Conservation (phyloP, 2,329 filamentous ascomycete genomes). For the Talaromyces sp. region DNA sequence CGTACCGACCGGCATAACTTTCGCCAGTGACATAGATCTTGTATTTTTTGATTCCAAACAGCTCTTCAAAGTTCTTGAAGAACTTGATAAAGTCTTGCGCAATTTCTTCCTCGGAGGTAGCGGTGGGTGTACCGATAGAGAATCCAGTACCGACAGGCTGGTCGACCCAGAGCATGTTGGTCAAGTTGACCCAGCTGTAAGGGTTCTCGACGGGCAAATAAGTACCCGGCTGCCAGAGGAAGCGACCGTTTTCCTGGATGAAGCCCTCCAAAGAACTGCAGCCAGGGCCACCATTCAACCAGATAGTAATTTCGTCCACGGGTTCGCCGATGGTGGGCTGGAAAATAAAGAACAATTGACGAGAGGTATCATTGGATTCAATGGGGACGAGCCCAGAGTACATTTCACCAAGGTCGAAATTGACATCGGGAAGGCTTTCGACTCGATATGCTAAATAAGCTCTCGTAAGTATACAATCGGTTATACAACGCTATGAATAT, state of each 20-base stretch:
- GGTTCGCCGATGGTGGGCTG: constrained; percentile 45
- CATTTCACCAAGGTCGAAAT: constrained; percentile 61
- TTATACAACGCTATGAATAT: background rate
- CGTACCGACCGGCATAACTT: constrained; percentile 67
- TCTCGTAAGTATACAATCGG: background rate
- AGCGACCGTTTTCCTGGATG: constrained; percentile 73
- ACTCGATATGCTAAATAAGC: constrained; percentile 59
- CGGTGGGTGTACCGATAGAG: constrained; percentile 61
- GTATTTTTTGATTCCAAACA: constrained; percentile 63
- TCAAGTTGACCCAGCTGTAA: constrained; percentile 71
- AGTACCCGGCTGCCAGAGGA: constrained; percentile 68
- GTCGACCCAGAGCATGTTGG: constrained; percentile 66
- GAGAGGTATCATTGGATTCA: constrained; percentile 44
- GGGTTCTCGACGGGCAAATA: constrained; percentile 61
- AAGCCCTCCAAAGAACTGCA: constrained; percentile 63
- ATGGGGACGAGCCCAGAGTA: constrained; percentile 55
- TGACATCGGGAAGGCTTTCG: constrained; percentile 64
- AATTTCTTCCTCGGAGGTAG: constrained; percentile 64
- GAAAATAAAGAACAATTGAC: constrained; percentile 49
- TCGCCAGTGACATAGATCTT: constrained; percentile 74
- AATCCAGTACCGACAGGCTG: constrained; percentile 62
- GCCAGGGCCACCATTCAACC: constrained; percentile 54
- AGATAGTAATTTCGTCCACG: constrained; percentile 43
- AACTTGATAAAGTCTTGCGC: constrained; percentile 71
- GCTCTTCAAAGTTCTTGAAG: constrained; percentile 72